Percentiles rank a stretch among this genome's conserved stretches.
These are phyloP conservation scores for Yarrowia sp. DNA, from an alignment of 805 yeast species.

Conservation along the genomic window DNA sequence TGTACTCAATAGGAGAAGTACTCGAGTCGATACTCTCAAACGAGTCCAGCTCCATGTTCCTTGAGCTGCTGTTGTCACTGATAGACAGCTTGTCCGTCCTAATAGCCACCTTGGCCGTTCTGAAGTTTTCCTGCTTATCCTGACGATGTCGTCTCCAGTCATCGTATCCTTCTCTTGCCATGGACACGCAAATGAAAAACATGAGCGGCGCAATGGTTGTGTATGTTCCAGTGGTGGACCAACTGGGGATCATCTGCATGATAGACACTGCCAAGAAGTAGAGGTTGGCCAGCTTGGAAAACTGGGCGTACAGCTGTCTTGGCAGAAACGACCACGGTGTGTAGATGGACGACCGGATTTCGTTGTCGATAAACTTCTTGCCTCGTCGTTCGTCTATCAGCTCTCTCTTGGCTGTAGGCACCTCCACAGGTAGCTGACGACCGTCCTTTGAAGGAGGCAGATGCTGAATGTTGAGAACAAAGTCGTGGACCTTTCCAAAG, in stretches of 20 bases:
- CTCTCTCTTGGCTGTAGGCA: constrained; percentile 43
- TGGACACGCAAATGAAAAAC: constrained; percentile 83
- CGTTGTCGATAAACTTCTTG: constrained; percentile 60
- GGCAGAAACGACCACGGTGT: constrained; percentile 80
- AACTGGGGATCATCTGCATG: constrained; percentile 91
- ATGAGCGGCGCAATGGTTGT: constrained; percentile 89
- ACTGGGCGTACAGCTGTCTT: constrained; percentile 83
- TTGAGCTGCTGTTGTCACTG: not conserved
- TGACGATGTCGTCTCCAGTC: constrained; percentile 83
- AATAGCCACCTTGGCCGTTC: constrained; percentile 45
- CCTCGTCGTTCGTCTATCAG: constrained; percentile 69
- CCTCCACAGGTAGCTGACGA: constrained; percentile 65
- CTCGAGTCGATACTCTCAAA: not conserved
- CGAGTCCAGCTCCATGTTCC: constrained; percentile 8
- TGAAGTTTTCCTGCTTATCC: constrained; percentile 80
- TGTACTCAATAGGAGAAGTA: constrained; percentile 35
- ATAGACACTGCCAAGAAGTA: constrained; percentile 88
- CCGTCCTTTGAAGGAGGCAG: constrained; percentile 62
- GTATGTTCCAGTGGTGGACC: constrained; percentile 96
- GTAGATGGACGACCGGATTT: constrained; percentile 84
- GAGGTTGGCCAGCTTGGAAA: constrained; percentile 86
- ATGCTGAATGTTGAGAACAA: constrained; percentile 35
- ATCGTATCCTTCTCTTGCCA: constrained; percentile 89
- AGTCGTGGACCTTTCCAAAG: constrained; percentile 30
- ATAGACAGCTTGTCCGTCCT: constrained; percentile 6